Evolutionary conservation across 441 rosid species (phyloP).

Genomic region (Gossypium trilobum): DNA sequence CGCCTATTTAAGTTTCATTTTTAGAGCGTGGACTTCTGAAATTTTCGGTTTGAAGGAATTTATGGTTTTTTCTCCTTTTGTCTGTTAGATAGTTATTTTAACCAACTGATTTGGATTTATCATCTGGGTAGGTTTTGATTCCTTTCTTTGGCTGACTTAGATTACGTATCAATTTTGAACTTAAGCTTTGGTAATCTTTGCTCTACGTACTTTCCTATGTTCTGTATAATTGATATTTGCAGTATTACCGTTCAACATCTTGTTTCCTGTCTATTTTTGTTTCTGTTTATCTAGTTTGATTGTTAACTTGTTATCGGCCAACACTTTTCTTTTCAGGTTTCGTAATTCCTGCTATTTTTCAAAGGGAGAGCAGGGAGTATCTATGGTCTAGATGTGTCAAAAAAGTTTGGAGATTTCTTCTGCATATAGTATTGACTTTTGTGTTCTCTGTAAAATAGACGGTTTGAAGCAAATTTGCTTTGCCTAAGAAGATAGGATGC

Average conservation of each 20-base stretch:
- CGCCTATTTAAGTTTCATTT: not conserved
- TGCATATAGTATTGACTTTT: slow-evolving; percentile 19
- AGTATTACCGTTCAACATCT: not conserved
- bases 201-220: not conserved
- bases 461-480: slow-evolving; percentile 20
- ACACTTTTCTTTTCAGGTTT: not conserved
- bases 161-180: not conserved
- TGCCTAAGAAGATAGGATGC: slow-evolving; percentile 52
- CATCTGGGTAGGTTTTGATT: not conserved
- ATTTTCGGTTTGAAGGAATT: not conserved
- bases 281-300: not conserved
- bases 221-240: not conserved
- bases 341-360: not conserved
- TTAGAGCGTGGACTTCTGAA: not conserved
- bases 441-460: slow-evolving; percentile 19
- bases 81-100: not conserved
- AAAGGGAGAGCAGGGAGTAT: slow-evolving; percentile 11
- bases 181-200: not conserved
- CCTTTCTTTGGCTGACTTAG: not conserved
- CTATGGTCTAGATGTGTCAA: slow-evolving; percentile 23
- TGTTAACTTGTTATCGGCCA: not conserved
- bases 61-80: not conserved
- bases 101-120: not conserved
- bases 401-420: slow-evolving; percentile 52
- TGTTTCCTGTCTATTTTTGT: not conserved